Percentiles rank a stretch among this genome's conserved stretches.
Conservation (phyloP, 805 yeast species). For the Suhomyces sp. region DNA sequence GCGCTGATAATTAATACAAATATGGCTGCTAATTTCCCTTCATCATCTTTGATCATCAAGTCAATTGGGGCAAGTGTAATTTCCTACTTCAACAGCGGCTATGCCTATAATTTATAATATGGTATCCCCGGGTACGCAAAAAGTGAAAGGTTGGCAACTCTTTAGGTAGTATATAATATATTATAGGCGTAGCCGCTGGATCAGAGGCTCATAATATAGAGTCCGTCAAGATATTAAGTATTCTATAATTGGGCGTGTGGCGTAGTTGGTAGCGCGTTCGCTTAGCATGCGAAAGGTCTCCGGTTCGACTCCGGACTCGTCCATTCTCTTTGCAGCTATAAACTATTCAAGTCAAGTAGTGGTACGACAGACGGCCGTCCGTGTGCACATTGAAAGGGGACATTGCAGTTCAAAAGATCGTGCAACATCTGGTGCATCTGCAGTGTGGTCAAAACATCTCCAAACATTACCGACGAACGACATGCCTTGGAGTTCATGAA, state of each 20-base stretch:
- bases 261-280: slow-evolving; percentile 83
- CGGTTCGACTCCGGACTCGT: slow-evolving; percentile 77
- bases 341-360: slow-evolving; percentile 24
- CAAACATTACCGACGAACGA: slow-evolving; percentile 69
- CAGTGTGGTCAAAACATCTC: slow-evolving; percentile 42
- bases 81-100: too few relatives aligned
- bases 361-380: slow-evolving; percentile 77
- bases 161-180: too few relatives aligned
- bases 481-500: slow-evolving; percentile 63
- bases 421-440: slow-evolving; percentile 48
- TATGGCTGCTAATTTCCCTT: too few relatives aligned
- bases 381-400: slow-evolving; percentile 83
- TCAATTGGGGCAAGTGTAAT: too few relatives aligned
- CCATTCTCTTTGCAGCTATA: slow-evolving; percentile 30
- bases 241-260: slow-evolving; percentile 51
- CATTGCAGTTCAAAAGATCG: slow-evolving; percentile 44
- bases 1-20: too few relatives aligned
- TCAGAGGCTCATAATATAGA: too few relatives aligned
- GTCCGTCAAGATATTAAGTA: too few relatives aligned
- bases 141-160: too few relatives aligned
- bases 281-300: slow-evolving; percentile 79
- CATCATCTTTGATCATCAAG: too few relatives aligned
- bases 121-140: too few relatives aligned
- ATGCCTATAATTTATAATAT: too few relatives aligned
- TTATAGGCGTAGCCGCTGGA: too few relatives aligned